Conservation (phyloP, 1,284 basidiomycete genomes). For the Mycosarcoma maydis region DNA sequence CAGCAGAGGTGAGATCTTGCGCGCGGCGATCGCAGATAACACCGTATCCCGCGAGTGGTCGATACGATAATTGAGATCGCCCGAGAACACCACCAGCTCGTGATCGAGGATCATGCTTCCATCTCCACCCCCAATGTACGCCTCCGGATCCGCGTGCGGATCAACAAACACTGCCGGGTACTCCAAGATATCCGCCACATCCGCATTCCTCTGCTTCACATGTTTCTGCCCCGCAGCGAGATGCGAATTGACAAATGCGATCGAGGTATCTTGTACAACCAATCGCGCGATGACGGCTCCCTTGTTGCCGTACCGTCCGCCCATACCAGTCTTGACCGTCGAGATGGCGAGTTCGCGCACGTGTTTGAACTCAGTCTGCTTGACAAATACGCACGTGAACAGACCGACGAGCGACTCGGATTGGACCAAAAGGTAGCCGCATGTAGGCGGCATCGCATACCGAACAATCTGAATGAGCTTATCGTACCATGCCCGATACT, state of each 20-base stretch:
- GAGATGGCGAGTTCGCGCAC: constrained; percentile 80
- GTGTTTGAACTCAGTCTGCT: constrained; percentile 69
- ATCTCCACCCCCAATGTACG: constrained; percentile 88
- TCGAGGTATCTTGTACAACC: constrained; percentile 78
- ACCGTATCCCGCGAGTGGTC: constrained; percentile 86
- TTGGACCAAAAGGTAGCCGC: constrained; percentile 80
- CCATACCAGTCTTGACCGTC: constrained; percentile 89
- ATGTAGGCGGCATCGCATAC: constrained; percentile 59
- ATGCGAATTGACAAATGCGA: constrained; percentile 96
- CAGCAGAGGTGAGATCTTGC: constrained; percentile 76
- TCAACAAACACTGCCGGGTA: constrained; percentile 39
- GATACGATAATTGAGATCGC: constrained; percentile 78
- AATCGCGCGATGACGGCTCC: constrained; percentile 91
- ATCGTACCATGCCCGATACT: constrained; percentile 58
- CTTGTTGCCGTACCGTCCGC: constrained; percentile 94
- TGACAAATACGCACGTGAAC: constrained; percentile 87
- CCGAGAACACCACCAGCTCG: constrained; percentile 86
- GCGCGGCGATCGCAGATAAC: constrained; percentile 74
- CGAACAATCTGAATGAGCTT: constrained; percentile 55
- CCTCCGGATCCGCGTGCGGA: constrained; percentile 65
- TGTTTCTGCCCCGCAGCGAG: constrained; percentile 91
- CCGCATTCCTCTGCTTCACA: constrained; percentile 82
- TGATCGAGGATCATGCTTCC: constrained; percentile 94
- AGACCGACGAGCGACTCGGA: constrained; percentile 90
- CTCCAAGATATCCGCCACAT: constrained; percentile 74